Base-by-base conservation (phyloP, 2,329 filamentous ascomycete species). In the Emmonsia crescens region DNA sequence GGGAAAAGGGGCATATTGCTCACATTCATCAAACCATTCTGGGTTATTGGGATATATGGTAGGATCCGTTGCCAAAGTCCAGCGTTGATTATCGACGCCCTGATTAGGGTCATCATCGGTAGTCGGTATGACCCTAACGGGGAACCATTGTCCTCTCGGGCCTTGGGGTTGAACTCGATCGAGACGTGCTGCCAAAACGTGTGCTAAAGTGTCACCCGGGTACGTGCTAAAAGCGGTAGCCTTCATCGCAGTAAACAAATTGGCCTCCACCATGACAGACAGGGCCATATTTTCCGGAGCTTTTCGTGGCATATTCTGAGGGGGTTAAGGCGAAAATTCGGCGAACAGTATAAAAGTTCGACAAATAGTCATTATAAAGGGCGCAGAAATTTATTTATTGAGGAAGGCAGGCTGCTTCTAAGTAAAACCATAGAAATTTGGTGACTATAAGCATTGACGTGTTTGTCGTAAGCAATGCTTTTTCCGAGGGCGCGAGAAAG, bases 191-290 rank as follows among this genome's bases (percentile, higher is more conserved):
- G 40, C 59, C 44, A 66, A 52, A 48, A 66, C 60, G 44, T 49
- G 57, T 49, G 58, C 21, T 49, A 66, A 31, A 31, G 40, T 63
- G 42, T 31, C 36, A 36, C 51, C 54, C 3, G 60, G 60, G 44
- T 58, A 52, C 4, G 42, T 46, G 29, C 52, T 63, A 36, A 63
- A 66, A 21, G 58, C 60, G 5, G 54, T 56, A 38, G 52, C 42
- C 29, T 62, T 66, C 48, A 65, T 60, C 4, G 64, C 64, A 46
- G 65, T 60, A 60, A 64, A 64, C 29, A 65, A 63, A 16, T 59
- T 55, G 9, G 64, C 59, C 49, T 66, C 64, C 49, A 66, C 38
- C n/a, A 61, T 62, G 52, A 66, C 61, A 1, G 64, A 63, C 21
- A 66, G 64, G 6, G 44, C 51, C 38, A 48, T 57, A 31, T 58